Evolutionary conservation across 345 rosid species (phyloP).

Genomic region (Turnera subulata): DNA sequence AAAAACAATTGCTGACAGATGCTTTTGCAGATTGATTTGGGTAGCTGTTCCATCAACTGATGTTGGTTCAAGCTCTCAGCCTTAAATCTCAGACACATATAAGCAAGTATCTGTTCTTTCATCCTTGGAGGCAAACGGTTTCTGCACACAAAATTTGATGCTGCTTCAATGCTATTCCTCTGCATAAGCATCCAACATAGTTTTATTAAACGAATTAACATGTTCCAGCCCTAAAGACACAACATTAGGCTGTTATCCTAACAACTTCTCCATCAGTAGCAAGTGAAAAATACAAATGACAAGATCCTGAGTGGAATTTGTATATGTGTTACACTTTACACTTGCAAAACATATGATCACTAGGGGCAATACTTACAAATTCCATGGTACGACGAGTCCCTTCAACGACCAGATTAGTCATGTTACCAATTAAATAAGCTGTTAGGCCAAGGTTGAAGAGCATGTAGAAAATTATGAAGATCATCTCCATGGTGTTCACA

Average conservation of each 20-base stretch:
- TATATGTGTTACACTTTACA: no score
- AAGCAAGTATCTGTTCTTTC: slow-evolving; percentile 80
- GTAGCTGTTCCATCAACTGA: slow-evolving; percentile 80
- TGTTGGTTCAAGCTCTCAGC: slow-evolving; percentile 91
- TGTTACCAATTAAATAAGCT: slow-evolving; percentile 86
- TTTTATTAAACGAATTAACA: no score
- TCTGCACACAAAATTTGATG: slow-evolving; percentile 69
- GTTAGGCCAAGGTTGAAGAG: slow-evolving; percentile 91
- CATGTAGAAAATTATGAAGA: slow-evolving; percentile 76
- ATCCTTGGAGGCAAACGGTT: slow-evolving; percentile 69
- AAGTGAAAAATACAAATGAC: no score
- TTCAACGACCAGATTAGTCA: slow-evolving; percentile 93
- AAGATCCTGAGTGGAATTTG: no score
- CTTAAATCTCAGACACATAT: slow-evolving; percentile 85
- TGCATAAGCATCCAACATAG: slow-evolving; percentile 27
- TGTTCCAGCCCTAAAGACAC: no score
- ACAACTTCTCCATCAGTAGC: not conserved
- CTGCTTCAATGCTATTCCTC: slow-evolving; percentile 89
- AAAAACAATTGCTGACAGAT: slow-evolving; percentile 82
- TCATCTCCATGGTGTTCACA: slow-evolving; percentile 74
- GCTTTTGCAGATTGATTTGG: slow-evolving; percentile 79
- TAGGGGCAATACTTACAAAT: slow-evolving; percentile 48
- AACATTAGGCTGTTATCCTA: not conserved
- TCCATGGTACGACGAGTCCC: slow-evolving; percentile 98
- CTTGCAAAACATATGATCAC: no score